Base-by-base conservation (phyloP, 2,329 filamentous ascomycete genomes). In the Hawksworthiomyces lignivorus region DNA sequence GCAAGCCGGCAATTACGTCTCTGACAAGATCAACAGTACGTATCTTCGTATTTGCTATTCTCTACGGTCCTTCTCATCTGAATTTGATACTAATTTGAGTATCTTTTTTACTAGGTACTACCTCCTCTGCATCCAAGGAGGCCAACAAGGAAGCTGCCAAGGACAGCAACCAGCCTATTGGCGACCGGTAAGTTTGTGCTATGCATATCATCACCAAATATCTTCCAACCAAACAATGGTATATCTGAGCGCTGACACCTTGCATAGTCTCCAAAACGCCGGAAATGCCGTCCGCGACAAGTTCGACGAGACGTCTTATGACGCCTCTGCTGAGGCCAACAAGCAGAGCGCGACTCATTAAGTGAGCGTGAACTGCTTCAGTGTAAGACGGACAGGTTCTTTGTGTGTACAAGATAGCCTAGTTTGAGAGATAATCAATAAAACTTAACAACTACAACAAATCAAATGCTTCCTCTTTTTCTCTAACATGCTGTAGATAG, bases 91-190 rank as follows among this genome's bases (percentile, higher is more conserved):
- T 50, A 43, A 34, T 36, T 28, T 36, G 57, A 50, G 57, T n/a
- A n/a, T n/a, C n/a, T n/a, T n/a, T n/a, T n/a, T n/a, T n/a, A n/a
- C n/a, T n/a, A n/a, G n/a, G 63, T 46, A 60, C 67, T 42, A 62
- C 66, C 53, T 28, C 44, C 34, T 39, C 33, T 27, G 67, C 70
- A 48, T 70, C 65, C 59, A 75, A 77, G 70, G 72, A 77, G 65
- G 67, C 63, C 68, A 77, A 78, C 72, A 77, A 78, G 72, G 57
- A 62, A 30, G 57, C 67, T 54, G 75, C 75, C 57, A 77, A 79
- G 67, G 70, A 72, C 58, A 60, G 55, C 60, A 64, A 76, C 57
- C 62, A 62, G 48, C 55, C 54, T 45, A 14, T 73, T 46, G 56
- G 58, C 51, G 67, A 65, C 54, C 73, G 74, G 61, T 62, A 58